Percentiles rank a stretch among this genome's conserved stretches.
Evolutionary conservation across 2,329 filamentous ascomycete genomes (phyloP).

Genomic region (Monosporascus ibericus): DNA sequence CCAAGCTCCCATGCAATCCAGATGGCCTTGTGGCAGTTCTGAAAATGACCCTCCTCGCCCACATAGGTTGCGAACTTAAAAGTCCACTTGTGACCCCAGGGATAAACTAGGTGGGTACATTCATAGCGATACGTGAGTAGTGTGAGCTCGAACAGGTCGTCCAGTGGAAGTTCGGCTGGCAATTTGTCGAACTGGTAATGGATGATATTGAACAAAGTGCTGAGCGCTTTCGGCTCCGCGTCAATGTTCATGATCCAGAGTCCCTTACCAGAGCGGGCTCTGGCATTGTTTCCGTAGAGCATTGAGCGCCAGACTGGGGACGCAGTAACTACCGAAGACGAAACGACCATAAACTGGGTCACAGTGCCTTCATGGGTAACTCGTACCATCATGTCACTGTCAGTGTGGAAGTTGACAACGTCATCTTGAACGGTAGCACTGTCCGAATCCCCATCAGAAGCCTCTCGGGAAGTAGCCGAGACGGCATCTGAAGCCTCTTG

Average conservation of each 20-base stretch:
- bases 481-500: no score
- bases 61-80: constrained; percentile 3
- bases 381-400: constrained; percentile 5
- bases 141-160: constrained; percentile 16
- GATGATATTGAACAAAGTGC: constrained; percentile 15
- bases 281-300: constrained; percentile 6
- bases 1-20: constrained; percentile 20
- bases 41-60: constrained; percentile 1
- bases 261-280: background rate
- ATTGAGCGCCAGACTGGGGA: constrained; percentile 15
- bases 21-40: constrained; percentile 13
- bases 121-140: constrained; percentile 11
- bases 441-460: no score
- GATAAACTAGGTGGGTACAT: constrained; percentile 17
- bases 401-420: constrained; percentile 5
- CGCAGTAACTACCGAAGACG: constrained; percentile 9
- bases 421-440: background rate
- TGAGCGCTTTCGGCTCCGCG: constrained; percentile 12
- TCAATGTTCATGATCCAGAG: constrained; percentile 8
- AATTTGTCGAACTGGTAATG: constrained; percentile 18
- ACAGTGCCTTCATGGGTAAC: background rate
- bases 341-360: constrained; percentile 11
- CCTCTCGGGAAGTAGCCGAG: no score
- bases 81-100: constrained; percentile 18
- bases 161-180: constrained; percentile 7